Evolutionary conservation across 2,329 filamentous ascomycete species (phyloP).

Genomic region (Elsinoe fawcettii): DNA sequence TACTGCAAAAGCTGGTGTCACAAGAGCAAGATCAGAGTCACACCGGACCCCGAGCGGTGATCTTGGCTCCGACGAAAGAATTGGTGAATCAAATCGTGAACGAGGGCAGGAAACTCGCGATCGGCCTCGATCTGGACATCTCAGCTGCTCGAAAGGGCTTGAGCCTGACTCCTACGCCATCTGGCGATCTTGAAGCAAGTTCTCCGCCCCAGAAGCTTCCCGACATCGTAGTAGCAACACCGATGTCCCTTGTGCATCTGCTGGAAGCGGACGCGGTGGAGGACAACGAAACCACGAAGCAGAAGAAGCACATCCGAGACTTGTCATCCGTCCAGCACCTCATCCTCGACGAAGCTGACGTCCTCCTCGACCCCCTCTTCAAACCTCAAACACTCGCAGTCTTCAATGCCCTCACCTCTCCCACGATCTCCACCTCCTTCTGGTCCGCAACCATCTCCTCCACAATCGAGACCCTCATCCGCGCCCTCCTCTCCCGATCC

Average conservation of each 20-base stretch:
- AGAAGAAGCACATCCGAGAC: conserved; percentile 44
- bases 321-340: conserved; percentile 59
- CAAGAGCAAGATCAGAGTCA: background rate
- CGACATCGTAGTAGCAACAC: conserved; percentile 9
- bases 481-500: conserved; percentile 49
- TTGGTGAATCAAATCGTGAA: conserved; percentile 45
- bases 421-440: conserved; percentile 64
- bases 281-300: conserved; percentile 32
- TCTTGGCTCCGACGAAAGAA: conserved; percentile 45
- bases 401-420: conserved; percentile 69
- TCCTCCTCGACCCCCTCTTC: conserved; percentile 85
- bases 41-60: conserved; percentile 21
- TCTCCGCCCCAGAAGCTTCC: background rate
- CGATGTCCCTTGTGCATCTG: background rate
- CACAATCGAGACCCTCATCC: conserved; percentile 73
- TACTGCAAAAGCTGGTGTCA: conserved; percentile 60
- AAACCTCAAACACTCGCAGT: conserved; percentile 77
- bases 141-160: conserved; percentile 81
- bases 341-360: conserved; percentile 88
- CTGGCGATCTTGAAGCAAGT: conserved; percentile 31
- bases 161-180: conserved; percentile 45
- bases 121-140: conserved; percentile 70
- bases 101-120: conserved; percentile 74
- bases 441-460: conserved; percentile 98
- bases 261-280: conserved; percentile 25